Base-by-base conservation (phyloP, 495 filamentous ascomycete genomes). In the Xylaria scruposa region DNA sequence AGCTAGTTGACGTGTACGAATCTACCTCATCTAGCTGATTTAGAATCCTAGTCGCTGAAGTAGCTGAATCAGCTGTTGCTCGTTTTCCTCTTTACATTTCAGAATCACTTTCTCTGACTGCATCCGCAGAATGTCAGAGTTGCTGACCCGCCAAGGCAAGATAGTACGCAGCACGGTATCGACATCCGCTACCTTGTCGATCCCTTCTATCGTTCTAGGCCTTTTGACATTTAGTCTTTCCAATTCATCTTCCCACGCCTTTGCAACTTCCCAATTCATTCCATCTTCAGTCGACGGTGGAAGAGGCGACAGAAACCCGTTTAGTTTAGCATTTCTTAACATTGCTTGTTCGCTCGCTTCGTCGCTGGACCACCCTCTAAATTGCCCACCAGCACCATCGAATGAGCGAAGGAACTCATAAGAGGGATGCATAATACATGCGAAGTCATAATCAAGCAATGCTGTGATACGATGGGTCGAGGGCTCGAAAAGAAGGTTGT, bases 341-440 rank as follows among this genome's bases (percentile, higher is more conserved):
- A 21, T 54, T 26, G 49, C 65, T 47, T 74, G 29, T 36, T 70
- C 75, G 44, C 24, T 60, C 0, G 49, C 68, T 75, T 72, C 61
- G 40, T 47, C 53, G 54, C 77, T 15, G 56, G 69, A 42, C 38
- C 38, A 42, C 9, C 38, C 59, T 24, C 33, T 17, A 53, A 71
- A 54, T 31, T 58, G 65, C 26, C 72, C 72, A 19, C 75, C 75
- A 36, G 67, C 69, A 31, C 54, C 75, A 40, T 51, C 58, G 40
- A 76, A 70, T 13, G 75, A 78, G 68, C 75, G 77, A 36, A 80
- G 72, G 70, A 77, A 77, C 60, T 80, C 77, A 64, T 78, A 78
- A 8, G 77, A 71, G 21, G 75, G 78, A 70, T 78, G 78, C n/a
- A 71, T 49, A 21, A 79, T 74, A 56, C 67, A 65, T 13, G 68